Conservation (phyloP, 225 moss, liverwort and hornwort species). For the Straminergon stramineum region DNA sequence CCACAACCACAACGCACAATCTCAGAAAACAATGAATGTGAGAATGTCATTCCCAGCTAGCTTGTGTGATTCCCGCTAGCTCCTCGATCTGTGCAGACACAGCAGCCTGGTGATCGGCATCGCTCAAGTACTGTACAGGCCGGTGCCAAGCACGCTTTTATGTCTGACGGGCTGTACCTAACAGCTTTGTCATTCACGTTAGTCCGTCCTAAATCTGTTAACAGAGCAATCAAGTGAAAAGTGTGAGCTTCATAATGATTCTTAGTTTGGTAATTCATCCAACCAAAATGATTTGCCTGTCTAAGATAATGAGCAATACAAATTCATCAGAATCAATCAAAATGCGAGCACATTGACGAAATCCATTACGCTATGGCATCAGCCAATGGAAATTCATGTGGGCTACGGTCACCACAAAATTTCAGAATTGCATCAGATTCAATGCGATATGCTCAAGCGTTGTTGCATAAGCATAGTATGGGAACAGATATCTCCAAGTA, state of each 20-base stretch:
- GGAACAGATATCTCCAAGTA: background rate
- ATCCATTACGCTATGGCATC: background rate
- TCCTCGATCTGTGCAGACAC: background rate
- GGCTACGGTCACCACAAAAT: background rate
- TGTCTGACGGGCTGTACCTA: conserved; percentile 9
- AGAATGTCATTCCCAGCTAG: background rate
- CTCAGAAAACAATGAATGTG: background rate
- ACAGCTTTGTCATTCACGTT: conserved; percentile 18
- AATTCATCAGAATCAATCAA: background rate
- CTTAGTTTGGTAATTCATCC: background rate
- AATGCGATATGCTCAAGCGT: conserved; percentile 10
- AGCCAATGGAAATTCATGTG: background rate
- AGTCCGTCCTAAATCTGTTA: conserved; percentile 2
- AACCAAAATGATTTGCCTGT: background rate
- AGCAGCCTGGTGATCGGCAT: conserved; percentile 5
- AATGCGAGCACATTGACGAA: background rate
- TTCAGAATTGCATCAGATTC: background rate
- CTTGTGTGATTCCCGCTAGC: background rate
- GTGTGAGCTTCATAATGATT: background rate
- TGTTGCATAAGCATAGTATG: conserved; percentile 10
- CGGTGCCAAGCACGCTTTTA: conserved; percentile 7
- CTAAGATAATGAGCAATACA: background rate
- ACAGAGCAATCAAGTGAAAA: conserved; percentile 13
- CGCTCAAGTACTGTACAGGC: background rate
- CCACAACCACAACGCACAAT: background rate